Evolutionary conservation across 805 yeast genomes (phyloP).

Genomic region (Candida bentonensis): DNA sequence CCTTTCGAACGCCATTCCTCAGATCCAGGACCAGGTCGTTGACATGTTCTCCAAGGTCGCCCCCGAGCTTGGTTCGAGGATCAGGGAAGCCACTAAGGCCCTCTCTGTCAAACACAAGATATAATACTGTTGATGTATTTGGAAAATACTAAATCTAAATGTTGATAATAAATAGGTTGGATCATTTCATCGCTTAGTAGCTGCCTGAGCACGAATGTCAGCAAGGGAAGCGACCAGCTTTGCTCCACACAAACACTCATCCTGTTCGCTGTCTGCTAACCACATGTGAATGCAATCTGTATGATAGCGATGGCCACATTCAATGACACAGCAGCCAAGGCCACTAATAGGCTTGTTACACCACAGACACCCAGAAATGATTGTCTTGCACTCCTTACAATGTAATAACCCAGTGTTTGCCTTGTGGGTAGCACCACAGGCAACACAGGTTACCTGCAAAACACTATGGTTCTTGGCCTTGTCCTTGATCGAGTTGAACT

Average conservation of each 20-base stretch:
- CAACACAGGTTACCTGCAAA: too few species aligned
- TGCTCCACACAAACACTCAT: slow-evolving; percentile 65
- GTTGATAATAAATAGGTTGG: background rate
- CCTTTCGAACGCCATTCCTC: slow-evolving; percentile 48
- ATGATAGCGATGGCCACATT: slow-evolving; percentile 85
- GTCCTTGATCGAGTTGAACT: slow-evolving; percentile 17
- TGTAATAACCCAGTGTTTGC: slow-evolving; percentile 62
- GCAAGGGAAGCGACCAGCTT: background rate
- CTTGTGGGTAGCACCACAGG: slow-evolving; percentile 17
- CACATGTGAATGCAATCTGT: slow-evolving; percentile 65
- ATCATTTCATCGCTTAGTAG: background rate
- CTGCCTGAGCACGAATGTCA: background rate
- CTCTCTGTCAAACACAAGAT: slow-evolving; percentile 24
- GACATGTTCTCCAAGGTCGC: slow-evolving; percentile 65
- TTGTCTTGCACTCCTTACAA: slow-evolving; percentile 55
- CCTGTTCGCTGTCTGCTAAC: slow-evolving; percentile 51
- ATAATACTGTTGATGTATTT: background rate
- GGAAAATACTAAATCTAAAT: slow-evolving; percentile 17
- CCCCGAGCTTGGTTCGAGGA: slow-evolving; percentile 48
- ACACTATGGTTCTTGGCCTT: background rate
- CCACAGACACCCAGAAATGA: slow-evolving; percentile 56
- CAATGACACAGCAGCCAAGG: slow-evolving; percentile 40
- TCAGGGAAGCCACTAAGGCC: slow-evolving; percentile 48
- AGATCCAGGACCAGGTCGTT: slow-evolving; percentile 65
- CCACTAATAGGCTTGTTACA: slow-evolving; percentile 72